These are phyloP conservation scores for Amanita pallidorosea DNA, from an alignment of 768 basidiomycete species.

Conservation along the genomic window DNA sequence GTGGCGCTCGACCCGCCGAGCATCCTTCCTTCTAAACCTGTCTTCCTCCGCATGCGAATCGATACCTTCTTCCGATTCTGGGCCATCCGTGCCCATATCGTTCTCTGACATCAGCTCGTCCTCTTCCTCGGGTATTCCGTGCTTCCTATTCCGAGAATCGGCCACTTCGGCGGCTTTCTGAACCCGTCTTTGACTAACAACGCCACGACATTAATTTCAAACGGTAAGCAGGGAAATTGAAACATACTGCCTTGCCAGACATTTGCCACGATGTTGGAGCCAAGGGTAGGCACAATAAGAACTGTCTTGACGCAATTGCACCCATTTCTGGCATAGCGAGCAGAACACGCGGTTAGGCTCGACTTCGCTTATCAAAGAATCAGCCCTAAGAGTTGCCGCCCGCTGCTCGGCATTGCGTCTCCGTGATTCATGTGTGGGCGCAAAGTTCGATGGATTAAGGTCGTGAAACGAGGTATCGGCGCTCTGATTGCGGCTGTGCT, in stretches of 20 bases:
- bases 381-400: slow-evolving; percentile 57
- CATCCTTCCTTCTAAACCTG: slow-evolving; percentile 12
- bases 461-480: slow-evolving; percentile 36
- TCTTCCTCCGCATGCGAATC: slow-evolving; percentile 14
- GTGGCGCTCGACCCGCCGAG: slow-evolving; percentile 10
- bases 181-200: slow-evolving; percentile 39
- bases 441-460: slow-evolving; percentile 45
- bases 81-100: slow-evolving; percentile 9
- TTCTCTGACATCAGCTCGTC: slow-evolving; percentile 19
- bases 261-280: slow-evolving; percentile 70
- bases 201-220: not conserved
- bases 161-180: slow-evolving; percentile 46
- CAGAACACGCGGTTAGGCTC: slow-evolving; percentile 73
- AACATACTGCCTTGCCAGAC: slow-evolving; percentile 57
- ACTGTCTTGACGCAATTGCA: slow-evolving; percentile 69
- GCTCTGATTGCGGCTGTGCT: slow-evolving; percentile 8
- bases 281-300: slow-evolving; percentile 77
- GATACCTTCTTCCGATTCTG: slow-evolving; percentile 18
- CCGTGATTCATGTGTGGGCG: slow-evolving; percentile 53
- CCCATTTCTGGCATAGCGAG: slow-evolving; percentile 69
- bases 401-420: slow-evolving; percentile 73
- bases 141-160: slow-evolving; percentile 23
- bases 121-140: slow-evolving; percentile 10
- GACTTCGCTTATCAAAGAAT: slow-evolving; percentile 54
- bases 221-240: slow-evolving; percentile 1